phyloP scores from a whole-genome alignment of 2,329 filamentous ascomycete species.

The Nannizziopsis barbatae region DNA sequence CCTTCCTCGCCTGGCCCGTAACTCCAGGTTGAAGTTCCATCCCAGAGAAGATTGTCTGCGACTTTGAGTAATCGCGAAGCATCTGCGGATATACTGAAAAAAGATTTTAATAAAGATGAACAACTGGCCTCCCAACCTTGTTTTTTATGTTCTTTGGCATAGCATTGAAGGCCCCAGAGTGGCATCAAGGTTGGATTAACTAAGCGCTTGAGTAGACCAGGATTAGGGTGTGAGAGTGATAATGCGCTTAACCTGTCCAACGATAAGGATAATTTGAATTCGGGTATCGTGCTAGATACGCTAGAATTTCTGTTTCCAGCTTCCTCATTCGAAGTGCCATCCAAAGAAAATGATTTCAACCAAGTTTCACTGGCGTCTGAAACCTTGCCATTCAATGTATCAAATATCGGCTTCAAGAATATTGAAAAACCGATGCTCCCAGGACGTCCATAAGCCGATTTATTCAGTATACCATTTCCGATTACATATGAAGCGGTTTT shows the following conservation, averaged over 20 bases:
- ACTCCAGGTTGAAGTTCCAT: conserved; percentile 31
- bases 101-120: conserved; percentile 28
- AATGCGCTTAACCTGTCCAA: conserved; percentile 29
- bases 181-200: conserved; percentile 32
- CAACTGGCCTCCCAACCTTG: conserved; percentile 22
- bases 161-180: conserved; percentile 33
- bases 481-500: conserved; percentile 35
- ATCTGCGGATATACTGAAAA: conserved; percentile 33
- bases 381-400: conserved; percentile 27
- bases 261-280: conserved; percentile 23
- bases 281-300: conserved; percentile 19
- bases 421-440: conserved; percentile 33
- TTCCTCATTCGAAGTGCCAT: conserved; percentile 11
- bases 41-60: conserved; percentile 32
- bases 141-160: conserved; percentile 24
- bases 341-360: conserved; percentile 20
- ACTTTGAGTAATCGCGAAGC: conserved; percentile 29
- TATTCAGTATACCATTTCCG: conserved; percentile 35
- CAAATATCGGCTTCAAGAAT: conserved; percentile 33
- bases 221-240: conserved; percentile 34
- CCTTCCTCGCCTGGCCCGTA: conserved; percentile 21
- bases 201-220: conserved; percentile 33
- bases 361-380: conserved; percentile 21
- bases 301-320: background rate
- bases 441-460: conserved; percentile 30